Percentiles rank a stretch among this genome's conserved stretches.
These are phyloP conservation scores for Cyathus striatus DNA, from an alignment of 768 basidiomycete species.

Conservation along the genomic window DNA sequence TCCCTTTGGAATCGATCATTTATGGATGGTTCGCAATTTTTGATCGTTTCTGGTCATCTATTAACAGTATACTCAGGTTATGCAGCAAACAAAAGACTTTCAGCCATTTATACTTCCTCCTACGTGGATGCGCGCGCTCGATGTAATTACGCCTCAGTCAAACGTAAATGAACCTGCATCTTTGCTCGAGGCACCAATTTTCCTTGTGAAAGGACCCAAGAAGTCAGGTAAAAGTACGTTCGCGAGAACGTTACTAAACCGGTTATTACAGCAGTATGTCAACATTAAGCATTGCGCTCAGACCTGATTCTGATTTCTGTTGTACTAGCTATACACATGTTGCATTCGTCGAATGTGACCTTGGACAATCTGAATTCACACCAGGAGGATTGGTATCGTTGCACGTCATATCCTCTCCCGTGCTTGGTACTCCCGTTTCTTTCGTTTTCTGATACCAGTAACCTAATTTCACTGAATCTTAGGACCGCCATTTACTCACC, in stretches of 20 bases:
- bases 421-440: constrained; percentile 53
- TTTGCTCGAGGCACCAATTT: constrained; percentile 27
- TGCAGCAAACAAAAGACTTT: constrained; percentile 29
- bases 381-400: constrained; percentile 83
- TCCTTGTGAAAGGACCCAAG: constrained; percentile 80
- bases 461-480: background rate
- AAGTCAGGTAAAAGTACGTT: constrained; percentile 91
- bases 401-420: constrained; percentile 57
- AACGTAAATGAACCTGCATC: background rate
- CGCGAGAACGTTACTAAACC: constrained; percentile 67
- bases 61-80: too few species aligned
- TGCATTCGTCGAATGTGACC: constrained; percentile 88
- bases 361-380: constrained; percentile 93
- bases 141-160: constrained; percentile 6
- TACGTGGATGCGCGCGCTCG: constrained; percentile 33
- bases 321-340: constrained; percentile 64
- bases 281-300: background rate
- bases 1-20: constrained; percentile 41
- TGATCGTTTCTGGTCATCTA: too few species aligned
- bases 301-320: constrained; percentile 1
- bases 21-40: too few species aligned
- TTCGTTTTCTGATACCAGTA: background rate
- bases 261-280: constrained; percentile 51
- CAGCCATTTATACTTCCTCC: constrained; percentile 29
- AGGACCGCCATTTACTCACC: constrained; percentile 92